Conservation (phyloP, 495 filamentous ascomycete species). For the Tuber magnatum region DNA sequence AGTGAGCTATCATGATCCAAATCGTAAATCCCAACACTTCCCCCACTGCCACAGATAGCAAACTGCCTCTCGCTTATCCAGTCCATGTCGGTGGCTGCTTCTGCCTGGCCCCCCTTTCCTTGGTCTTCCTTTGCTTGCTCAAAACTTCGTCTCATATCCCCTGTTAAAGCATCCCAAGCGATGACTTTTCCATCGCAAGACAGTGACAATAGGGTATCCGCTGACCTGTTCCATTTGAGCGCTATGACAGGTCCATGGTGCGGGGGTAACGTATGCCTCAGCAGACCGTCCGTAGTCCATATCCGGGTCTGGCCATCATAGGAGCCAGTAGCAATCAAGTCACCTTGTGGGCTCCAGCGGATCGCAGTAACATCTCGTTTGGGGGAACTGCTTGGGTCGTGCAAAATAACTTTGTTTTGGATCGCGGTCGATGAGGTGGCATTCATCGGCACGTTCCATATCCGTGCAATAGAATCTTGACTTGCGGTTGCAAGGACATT, state of each 20-base stretch:
- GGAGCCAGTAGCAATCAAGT: constrained; percentile 61
- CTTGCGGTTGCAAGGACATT: constrained; percentile 67
- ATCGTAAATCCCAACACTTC: constrained; percentile 33
- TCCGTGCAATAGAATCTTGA: constrained; percentile 66
- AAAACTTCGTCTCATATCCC: constrained; percentile 44
- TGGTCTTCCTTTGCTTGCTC: constrained; percentile 27
- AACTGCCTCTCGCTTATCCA: constrained; percentile 57
- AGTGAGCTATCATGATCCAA: constrained; percentile 19
- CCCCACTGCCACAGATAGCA: constrained; percentile 49
- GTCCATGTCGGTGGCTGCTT: constrained; percentile 50
- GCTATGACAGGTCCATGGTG: constrained; percentile 51
- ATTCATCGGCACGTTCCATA: constrained; percentile 61
- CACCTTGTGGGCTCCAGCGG: constrained; percentile 64
- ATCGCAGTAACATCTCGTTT: constrained; percentile 54
- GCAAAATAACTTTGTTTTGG: constrained; percentile 38
- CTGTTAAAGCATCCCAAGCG: constrained; percentile 46
- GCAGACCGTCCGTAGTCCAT: constrained; percentile 56
- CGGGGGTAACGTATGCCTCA: constrained; percentile 45
- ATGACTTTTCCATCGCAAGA: constrained; percentile 51
- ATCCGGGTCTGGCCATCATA: constrained; percentile 61
- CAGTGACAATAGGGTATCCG: constrained; percentile 51
- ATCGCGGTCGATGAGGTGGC: constrained; percentile 43
- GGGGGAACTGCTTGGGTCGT: constrained; percentile 44
- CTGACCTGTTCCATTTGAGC: constrained; percentile 56
- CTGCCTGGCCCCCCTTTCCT: constrained; percentile 36